These are phyloP conservation scores for Ophiostoma pallidulum DNA, from an alignment of 2,329 filamentous ascomycete species.

Conservation along the genomic window DNA sequence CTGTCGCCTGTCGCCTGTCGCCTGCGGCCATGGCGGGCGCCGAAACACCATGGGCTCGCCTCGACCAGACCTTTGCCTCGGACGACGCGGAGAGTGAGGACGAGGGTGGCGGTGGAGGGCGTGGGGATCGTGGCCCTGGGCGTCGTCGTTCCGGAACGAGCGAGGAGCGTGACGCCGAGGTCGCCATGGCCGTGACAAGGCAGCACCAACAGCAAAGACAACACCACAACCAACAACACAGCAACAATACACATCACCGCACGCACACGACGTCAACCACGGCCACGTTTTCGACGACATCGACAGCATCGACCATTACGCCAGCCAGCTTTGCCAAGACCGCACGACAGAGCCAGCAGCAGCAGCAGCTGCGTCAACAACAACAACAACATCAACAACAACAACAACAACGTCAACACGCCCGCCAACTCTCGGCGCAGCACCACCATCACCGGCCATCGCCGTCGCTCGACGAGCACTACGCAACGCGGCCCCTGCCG, in stretches of 20 bases:
- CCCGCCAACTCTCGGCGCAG: background rate
- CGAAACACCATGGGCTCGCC: constrained; percentile 9
- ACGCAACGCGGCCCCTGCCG: background rate
- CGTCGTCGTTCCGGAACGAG: too few relatives aligned
- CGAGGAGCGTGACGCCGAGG: too few relatives aligned
- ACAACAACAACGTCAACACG: background rate
- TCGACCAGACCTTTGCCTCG: constrained; percentile 10
- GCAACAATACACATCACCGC: constrained; percentile 6
- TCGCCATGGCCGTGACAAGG: too few relatives aligned
- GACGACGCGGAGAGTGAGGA: too few relatives aligned
- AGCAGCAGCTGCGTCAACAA: too few relatives aligned
- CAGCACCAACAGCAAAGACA: too few relatives aligned
- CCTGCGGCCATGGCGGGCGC: constrained; percentile 1
- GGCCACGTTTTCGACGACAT: constrained; percentile 4
- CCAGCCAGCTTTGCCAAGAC: background rate
- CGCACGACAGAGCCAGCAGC: too few relatives aligned
- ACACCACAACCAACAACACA: too few relatives aligned
- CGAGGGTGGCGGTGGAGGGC: too few relatives aligned
- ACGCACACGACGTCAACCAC: background rate
- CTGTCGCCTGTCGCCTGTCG: background rate
- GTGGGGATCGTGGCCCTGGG: too few relatives aligned
- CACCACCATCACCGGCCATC: background rate
- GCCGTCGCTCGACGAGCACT: constrained; percentile 6
- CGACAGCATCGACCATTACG: constrained; percentile 3
- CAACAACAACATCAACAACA: background rate